These are phyloP conservation scores for Scleroderma bovista DNA, from an alignment of 768 basidiomycete genomes.

Conservation along the genomic window DNA sequence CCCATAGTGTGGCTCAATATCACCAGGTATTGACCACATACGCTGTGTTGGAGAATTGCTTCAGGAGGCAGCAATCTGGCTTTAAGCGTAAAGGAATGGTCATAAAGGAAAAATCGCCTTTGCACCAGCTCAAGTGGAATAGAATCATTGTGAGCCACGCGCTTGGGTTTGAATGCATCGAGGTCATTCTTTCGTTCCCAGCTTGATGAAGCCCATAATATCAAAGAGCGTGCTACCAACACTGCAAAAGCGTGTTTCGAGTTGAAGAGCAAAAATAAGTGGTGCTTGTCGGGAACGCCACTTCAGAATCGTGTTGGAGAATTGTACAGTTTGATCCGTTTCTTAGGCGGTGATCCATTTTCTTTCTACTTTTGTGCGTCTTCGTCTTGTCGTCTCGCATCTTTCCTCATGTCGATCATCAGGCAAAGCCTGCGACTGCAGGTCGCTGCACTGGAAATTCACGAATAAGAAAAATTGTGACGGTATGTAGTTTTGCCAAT, in stretches of 20 bases:
- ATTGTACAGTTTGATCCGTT: slow-evolving; percentile 88
- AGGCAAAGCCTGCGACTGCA: slow-evolving; percentile 92
- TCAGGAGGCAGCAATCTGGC: slow-evolving; percentile 88
- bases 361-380: slow-evolving; percentile 84
- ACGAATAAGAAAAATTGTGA: slow-evolving; percentile 78
- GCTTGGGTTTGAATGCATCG: not conserved
- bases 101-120: slow-evolving; percentile 80
- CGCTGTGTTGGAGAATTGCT: slow-evolving; percentile 84
- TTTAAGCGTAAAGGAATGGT: slow-evolving; percentile 83
- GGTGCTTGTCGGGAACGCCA: slow-evolving; percentile 97
- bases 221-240: slow-evolving; percentile 92
- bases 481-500: slow-evolving; percentile 39
- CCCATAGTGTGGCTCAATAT: slow-evolving; percentile 3
- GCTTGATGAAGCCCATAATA: slow-evolving; percentile 97
- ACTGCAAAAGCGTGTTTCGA: slow-evolving; percentile 98
- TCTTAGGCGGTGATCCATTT: slow-evolving; percentile 90
- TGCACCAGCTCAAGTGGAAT: slow-evolving; percentile 85
- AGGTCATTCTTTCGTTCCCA: slow-evolving; percentile 21
- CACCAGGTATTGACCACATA: slow-evolving; percentile 77
- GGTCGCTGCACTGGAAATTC: slow-evolving; percentile 94
- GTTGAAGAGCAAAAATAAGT: slow-evolving; percentile 70
- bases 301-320: slow-evolving; percentile 99
- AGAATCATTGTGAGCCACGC: slow-evolving; percentile 56
- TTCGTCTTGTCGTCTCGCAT: not conserved
- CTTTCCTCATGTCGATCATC: not conserved